Base-by-base conservation (phyloP, 805 yeast species). In the Kazachstania viticola region DNA sequence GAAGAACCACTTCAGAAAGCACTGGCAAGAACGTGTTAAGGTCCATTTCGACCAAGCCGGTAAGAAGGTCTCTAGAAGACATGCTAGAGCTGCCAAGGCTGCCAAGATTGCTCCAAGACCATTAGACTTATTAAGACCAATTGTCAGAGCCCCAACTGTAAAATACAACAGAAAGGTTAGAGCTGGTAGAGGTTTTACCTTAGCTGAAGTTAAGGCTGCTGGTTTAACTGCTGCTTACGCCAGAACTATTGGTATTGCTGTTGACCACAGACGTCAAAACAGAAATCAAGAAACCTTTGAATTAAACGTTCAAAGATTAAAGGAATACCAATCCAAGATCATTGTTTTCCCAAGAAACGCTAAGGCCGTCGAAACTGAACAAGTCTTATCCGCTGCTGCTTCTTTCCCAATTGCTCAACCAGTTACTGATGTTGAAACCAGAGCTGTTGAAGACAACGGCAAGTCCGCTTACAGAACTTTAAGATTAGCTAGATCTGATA, bases 11-110 rank as follows among this genome's bases (percentile, higher is more conserved):
- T 88, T 88, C 94, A 81, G 96, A 78, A 88, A 88, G 83, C 88
- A 88, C 94, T 91, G 98, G 98, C 97, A 91, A 75, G 94, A 84
- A 71, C 83, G 97, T 65, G 99, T 91, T 77, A 83, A 75, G 68
- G 95, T 84, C 61, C 98, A 93, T 85, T 81, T 91, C 65, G 96
- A 91, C 88, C 98, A 91, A 77, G 95, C 98, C 63, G 98, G 98
- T 68, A 85, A 88, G 79, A 91, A 91, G 79, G 85, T 71, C 61
- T 78, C 94, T 49, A 85, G 98, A 79, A 81, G 98, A 74, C 73
- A 71, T 52, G 80, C 95, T 52, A 84, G 98, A 73, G 79, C 82
- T 63, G 59, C 79, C 58, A 87, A 81, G 75, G 94, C 95, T 57
- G 95, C 95, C 58, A 71, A 71, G 64, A 69, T 79, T 56, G 97